A percentile compares a stretch with the other conserved stretches of the same genome.
phyloP scores from a whole-genome alignment of 805 yeast genomes.

The Debaryomyces tyrocola region DNA sequence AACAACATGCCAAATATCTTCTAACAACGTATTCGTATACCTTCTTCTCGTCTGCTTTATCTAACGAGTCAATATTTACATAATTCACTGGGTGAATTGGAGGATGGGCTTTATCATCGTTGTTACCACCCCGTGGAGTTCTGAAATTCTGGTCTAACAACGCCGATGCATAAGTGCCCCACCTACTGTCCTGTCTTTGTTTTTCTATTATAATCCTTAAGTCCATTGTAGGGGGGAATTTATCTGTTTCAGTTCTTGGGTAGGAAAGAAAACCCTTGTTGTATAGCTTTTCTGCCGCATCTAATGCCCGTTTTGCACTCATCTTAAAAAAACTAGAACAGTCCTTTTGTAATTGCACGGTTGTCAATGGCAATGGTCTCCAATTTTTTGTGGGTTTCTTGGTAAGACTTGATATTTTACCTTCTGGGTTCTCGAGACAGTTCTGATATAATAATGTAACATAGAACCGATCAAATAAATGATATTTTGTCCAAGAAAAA shows the following conservation, averaged over 20 bases:
- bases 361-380: conserved; percentile 88
- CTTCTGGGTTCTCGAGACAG: conserved; percentile 55
- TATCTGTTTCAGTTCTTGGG: conserved; percentile 97
- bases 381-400: conserved; percentile 70
- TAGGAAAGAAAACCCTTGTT: conserved; percentile 86
- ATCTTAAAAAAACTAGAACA: conserved; percentile 74
- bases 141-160: conserved; percentile 44
- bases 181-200: conserved; percentile 53
- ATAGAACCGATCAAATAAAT: conserved; percentile 69
- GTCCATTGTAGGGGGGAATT: conserved; percentile 76
- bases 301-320: conserved; percentile 77
- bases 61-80: conserved; percentile 28
- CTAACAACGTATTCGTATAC: conserved; percentile 87
- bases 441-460: conserved; percentile 66
- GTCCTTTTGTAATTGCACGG: conserved; percentile 87
- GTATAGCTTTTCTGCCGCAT: conserved; percentile 80
- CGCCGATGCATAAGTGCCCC: conserved; percentile 72
- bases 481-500: conserved; percentile 72
- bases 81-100: conserved; percentile 88
- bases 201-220: conserved; percentile 57
- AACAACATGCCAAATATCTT: conserved; percentile 88
- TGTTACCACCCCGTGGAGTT: conserved; percentile 76
- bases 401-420: conserved; percentile 49
- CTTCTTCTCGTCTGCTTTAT: conserved; percentile 50
- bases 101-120: conserved; percentile 96